Evolutionary conservation across 495 filamentous ascomycete species (phyloP).

Genomic region (Xylaria sp.): DNA sequence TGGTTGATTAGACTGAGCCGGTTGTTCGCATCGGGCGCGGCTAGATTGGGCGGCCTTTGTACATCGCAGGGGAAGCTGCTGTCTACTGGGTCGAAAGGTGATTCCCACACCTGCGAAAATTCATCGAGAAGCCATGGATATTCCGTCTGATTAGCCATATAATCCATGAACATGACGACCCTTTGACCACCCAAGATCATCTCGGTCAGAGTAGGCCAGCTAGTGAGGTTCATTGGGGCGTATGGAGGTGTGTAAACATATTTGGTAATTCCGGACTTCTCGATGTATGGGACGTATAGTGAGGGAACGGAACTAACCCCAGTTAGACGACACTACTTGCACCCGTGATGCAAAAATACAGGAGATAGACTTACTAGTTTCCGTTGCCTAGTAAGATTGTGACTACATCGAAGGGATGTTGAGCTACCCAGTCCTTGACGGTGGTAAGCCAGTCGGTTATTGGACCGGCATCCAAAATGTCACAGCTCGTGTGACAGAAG

Average conservation of each 20-base stretch:
- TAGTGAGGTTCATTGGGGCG: conserved; percentile 69
- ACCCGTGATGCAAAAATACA: conserved; percentile 36
- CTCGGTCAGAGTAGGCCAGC: conserved; percentile 85
- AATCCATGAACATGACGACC: conserved; percentile 71
- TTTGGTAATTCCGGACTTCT: conserved; percentile 69
- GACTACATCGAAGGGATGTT: conserved; percentile 88
- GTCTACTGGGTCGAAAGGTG: conserved; percentile 71
- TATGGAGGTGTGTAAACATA: conserved; percentile 76
- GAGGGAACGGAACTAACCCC: conserved; percentile 45
- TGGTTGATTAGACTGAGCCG: conserved; percentile 92
- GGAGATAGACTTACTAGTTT: conserved; percentile 62
- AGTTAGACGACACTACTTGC: conserved; percentile 7
- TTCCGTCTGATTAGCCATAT: conserved; percentile 78
- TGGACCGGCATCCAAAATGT: conserved; percentile 78
- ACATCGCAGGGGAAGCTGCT: conserved; percentile 71
- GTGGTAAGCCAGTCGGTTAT: conserved; percentile 74
- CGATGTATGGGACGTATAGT: conserved; percentile 57
- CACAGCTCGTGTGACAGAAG: conserved; percentile 77
- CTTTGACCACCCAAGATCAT: conserved; percentile 71
- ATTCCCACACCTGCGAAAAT: conserved; percentile 80
- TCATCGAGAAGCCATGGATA: conserved; percentile 80
- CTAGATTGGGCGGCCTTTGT: conserved; percentile 71
- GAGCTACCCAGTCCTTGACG: conserved; percentile 74
- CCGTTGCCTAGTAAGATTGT: conserved; percentile 88
- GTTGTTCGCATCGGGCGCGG: conserved; percentile 55